These are phyloP conservation scores for Venturia oleaginea DNA, from an alignment of 2,329 filamentous ascomycete species.

Conservation along the genomic window DNA sequence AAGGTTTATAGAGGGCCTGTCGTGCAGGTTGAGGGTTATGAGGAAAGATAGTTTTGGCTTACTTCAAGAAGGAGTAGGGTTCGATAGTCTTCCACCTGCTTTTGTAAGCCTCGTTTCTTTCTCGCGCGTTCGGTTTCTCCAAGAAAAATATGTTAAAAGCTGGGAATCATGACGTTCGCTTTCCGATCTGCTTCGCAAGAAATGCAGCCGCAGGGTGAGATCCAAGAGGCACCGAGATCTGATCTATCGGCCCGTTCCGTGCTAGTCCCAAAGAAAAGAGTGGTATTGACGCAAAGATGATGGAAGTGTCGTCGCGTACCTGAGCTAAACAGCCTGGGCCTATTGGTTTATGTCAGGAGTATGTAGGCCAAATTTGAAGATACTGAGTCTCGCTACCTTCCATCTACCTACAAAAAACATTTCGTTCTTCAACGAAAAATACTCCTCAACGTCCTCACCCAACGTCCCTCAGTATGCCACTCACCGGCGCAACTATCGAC, in stretches of 20 bases:
- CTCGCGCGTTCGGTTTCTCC: no score
- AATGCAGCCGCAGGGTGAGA: no score
- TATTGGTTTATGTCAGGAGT: neutral
- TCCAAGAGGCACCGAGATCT: neutral
- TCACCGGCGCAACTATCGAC: neutral
- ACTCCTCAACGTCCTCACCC: neutral
- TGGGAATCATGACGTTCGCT: no score
- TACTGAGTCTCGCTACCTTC: no score
- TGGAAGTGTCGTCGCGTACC: neutral
- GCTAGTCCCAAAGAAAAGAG: neutral
- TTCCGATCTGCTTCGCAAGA: no score
- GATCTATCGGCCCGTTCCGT: neutral
- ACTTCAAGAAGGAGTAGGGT: no score
- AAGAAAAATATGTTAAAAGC: no score
- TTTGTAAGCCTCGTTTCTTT: no score
- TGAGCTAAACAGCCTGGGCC: neutral
- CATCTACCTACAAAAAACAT: no score
- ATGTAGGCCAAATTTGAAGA: no score
- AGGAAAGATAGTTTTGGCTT: neutral
- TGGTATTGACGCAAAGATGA: neutral
- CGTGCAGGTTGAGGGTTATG: neutral
- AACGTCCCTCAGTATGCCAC: neutral
- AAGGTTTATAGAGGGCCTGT: constrained; percentile 31
- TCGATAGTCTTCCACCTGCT: no score
- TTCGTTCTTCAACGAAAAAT: no score